Conservation (phyloP, 1,284 basidiomycete genomes). For the Cryptococcus sp. region DNA sequence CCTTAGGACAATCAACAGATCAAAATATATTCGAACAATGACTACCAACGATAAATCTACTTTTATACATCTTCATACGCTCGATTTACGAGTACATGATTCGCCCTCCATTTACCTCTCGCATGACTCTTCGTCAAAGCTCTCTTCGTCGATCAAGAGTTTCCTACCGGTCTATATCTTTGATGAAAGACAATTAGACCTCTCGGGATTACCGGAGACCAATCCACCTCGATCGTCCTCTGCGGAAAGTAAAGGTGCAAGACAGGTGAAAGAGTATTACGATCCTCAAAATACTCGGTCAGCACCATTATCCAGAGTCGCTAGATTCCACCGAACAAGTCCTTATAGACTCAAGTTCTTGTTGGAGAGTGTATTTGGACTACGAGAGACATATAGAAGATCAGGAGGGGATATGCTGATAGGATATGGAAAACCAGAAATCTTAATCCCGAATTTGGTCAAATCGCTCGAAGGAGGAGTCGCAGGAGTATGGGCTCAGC, state of each 20-base stretch:
- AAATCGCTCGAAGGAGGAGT: constrained; percentile 46
- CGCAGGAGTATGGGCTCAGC: constrained; percentile 45
- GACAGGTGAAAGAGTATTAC: constrained; percentile 13
- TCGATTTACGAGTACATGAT: constrained; percentile 52
- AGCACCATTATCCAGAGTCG: constrained; percentile 44
- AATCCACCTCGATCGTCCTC: neutral
- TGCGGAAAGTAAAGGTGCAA: neutral
- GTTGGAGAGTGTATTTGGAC: constrained; percentile 52
- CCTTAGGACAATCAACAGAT: too few species aligned
- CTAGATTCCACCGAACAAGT: constrained; percentile 53
- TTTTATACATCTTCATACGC: constrained; percentile 39
- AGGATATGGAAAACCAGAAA: constrained; percentile 52
- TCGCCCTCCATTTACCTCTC: constrained; percentile 51
- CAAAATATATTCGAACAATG: too few species aligned
- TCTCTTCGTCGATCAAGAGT: constrained; percentile 42
- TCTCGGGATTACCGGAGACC: constrained; percentile 44
- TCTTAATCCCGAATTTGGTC: constrained; percentile 46
- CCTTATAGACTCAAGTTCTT: constrained; percentile 47
- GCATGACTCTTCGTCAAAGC: constrained; percentile 20
- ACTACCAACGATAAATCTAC: neutral
- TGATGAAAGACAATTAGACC: constrained; percentile 53
- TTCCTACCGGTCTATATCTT: constrained; percentile 56
- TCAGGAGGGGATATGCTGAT: constrained; percentile 52
- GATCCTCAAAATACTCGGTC: constrained; percentile 16
- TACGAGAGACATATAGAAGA: constrained; percentile 46